Percentiles rank a stretch among this genome's conserved stretches.
Conservation (phyloP, 164 flowering plant genomes). For the Nymphaea thermarum region DNA sequence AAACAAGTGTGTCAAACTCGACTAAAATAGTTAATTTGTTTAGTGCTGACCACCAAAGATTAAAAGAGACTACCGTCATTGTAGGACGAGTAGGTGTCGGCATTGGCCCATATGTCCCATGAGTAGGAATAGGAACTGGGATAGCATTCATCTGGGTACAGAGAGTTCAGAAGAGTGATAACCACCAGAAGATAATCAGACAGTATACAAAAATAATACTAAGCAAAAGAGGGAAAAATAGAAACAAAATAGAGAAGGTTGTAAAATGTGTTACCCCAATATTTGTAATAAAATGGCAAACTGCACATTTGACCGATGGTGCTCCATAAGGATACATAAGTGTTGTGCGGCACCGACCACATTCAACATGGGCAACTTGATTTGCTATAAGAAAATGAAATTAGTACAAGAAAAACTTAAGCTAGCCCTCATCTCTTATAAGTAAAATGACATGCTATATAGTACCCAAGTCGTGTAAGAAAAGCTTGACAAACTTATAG, state of each 20-base stretch:
- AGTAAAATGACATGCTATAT: too few relatives aligned
- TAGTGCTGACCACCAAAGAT: too few relatives aligned
- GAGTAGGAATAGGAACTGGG: slow-evolving; percentile 49
- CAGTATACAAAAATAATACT: too few relatives aligned
- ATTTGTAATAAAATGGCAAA: slow-evolving; percentile 72
- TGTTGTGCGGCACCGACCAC: slow-evolving; percentile 74
- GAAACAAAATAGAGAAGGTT: neutral
- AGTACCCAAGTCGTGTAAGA: too few relatives aligned
- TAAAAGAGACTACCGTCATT: slow-evolving; percentile 39
- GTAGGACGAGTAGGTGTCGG: slow-evolving; percentile 38
- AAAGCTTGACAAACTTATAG: too few relatives aligned
- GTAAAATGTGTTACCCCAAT: slow-evolving; percentile 39
- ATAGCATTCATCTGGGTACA: slow-evolving; percentile 36
- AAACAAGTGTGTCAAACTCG: too few relatives aligned
- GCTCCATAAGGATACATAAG: slow-evolving; percentile 92
- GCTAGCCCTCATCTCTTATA: too few relatives aligned
- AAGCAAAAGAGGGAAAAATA: neutral
- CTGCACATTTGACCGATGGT: slow-evolving; percentile 87
- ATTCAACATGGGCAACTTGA: slow-evolving; percentile 66
- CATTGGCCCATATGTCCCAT: slow-evolving; percentile 41
- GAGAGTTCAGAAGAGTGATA: neutral
- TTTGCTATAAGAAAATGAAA: slow-evolving; percentile 16
- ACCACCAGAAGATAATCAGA: neutral
- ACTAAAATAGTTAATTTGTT: too few relatives aligned
- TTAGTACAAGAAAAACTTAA: too few relatives aligned